Conservation (phyloP, 2,329 filamentous ascomycete species). For the Plenodomus biglobosus region DNA sequence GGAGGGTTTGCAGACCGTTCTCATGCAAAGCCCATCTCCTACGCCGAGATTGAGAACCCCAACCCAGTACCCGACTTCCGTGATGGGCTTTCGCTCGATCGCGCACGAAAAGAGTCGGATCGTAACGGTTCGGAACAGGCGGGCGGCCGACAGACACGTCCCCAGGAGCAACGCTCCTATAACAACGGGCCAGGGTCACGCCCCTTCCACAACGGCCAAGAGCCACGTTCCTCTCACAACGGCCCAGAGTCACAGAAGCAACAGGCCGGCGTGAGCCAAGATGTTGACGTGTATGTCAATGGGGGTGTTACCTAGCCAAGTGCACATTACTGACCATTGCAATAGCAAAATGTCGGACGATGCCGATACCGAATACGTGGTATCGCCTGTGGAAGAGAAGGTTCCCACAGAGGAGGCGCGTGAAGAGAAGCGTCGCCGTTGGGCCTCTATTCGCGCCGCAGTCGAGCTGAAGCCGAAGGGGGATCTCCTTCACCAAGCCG, state of each 20-base stretch:
- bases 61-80: slow-evolving; percentile 37
- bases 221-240: slow-evolving; percentile 8
- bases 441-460: slow-evolving; percentile 36
- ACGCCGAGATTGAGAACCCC: slow-evolving; percentile 47
- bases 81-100: slow-evolving; percentile 11
- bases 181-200: slow-evolving; percentile 4
- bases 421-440: slow-evolving; percentile 38
- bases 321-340: slow-evolving; percentile 9
- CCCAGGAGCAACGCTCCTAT: slow-evolving; percentile 8
- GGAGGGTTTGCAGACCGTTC: slow-evolving; percentile 13
- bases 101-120: slow-evolving; percentile 1
- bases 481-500: slow-evolving; percentile 68
- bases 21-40: slow-evolving; percentile 31
- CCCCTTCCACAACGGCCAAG: slow-evolving; percentile 5
- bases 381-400: slow-evolving; percentile 25
- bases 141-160: slow-evolving; percentile 4
- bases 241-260: neutral
- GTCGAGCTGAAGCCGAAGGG: slow-evolving; percentile 57
- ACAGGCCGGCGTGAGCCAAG: slow-evolving; percentile 10
- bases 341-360: slow-evolving; percentile 20
- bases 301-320: neutral
- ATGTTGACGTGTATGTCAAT: slow-evolving; percentile 23
- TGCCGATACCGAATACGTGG: slow-evolving; percentile 22
- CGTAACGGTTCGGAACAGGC: slow-evolving; percentile 1
- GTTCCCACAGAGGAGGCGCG: slow-evolving; percentile 34